These are phyloP conservation scores for Nannizzia gypsea DNA, from an alignment of 2,329 filamentous ascomycete species.

Conservation along the genomic window DNA sequence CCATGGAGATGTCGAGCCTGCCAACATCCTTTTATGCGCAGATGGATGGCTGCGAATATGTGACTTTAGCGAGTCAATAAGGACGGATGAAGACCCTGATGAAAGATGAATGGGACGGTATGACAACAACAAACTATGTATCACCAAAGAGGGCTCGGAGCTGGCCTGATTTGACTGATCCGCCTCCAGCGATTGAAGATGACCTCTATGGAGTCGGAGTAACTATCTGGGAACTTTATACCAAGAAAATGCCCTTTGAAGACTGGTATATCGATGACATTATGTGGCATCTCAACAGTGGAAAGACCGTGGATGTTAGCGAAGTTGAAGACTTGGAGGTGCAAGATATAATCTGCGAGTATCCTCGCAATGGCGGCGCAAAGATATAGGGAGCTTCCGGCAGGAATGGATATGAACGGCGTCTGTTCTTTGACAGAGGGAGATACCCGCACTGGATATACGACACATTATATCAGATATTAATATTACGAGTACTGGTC, in stretches of 20 bases:
- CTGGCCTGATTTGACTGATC: slow-evolving; percentile 11
- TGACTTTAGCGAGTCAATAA: slow-evolving; percentile 8
- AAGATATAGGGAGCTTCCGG: slow-evolving; percentile 4
- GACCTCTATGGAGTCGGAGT: slow-evolving; percentile 8
- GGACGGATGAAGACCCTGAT: slow-evolving; percentile 7
- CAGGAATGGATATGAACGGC: no score
- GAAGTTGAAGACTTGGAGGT: slow-evolving; percentile 10
- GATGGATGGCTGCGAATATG: slow-evolving; percentile 7
- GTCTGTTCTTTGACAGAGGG: no score
- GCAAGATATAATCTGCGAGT: slow-evolving; percentile 8
- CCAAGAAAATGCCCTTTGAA: slow-evolving; percentile 7
- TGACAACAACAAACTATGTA: slow-evolving; percentile 10
- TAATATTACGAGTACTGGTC: no score
- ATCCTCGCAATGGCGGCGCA: slow-evolving; percentile 11
- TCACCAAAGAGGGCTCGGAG: slow-evolving; percentile 7
- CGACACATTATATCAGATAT: background rate
- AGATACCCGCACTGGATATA: no score
- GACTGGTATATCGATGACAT: slow-evolving; percentile 12
- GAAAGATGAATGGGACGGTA: slow-evolving; percentile 5
- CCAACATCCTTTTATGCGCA: slow-evolving; percentile 9
- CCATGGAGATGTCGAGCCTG: slow-evolving; percentile 11
- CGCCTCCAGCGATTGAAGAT: slow-evolving; percentile 11
- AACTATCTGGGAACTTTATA: slow-evolving; percentile 11
- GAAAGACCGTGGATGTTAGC: slow-evolving; percentile 11
- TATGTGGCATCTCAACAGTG: slow-evolving; percentile 6